Evolutionary conservation across 2,329 filamentous ascomycete genomes (phyloP).

Genomic region (Diaporthe eres): DNA sequence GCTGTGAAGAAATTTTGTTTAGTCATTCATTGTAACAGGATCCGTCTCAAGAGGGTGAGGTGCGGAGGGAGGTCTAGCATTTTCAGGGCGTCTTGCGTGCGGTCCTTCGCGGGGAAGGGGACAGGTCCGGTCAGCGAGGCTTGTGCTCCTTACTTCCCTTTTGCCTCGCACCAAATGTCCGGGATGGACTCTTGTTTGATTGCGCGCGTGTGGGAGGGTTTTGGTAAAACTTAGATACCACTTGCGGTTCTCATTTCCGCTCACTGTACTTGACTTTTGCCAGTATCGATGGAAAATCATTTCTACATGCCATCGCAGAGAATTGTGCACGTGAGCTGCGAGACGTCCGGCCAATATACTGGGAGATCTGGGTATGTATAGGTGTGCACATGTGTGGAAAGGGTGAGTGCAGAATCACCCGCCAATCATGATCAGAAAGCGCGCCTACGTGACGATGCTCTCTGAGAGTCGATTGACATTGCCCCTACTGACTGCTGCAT

Average conservation of each 20-base stretch:
- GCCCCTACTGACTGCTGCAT: neutral
- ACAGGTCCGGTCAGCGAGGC: neutral
- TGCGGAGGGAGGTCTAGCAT: slow-evolving; percentile 27
- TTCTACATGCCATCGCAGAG: neutral
- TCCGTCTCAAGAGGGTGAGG: neutral
- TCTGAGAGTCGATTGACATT: neutral
- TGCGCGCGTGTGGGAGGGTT: slow-evolving; percentile 8
- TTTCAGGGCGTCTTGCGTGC: slow-evolving; percentile 35
- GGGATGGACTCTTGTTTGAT: slow-evolving; percentile 21
- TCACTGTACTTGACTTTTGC: slow-evolving; percentile 31
- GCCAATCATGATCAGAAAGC: neutral
- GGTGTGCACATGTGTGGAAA: no score
- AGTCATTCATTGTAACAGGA: slow-evolving; percentile 12
- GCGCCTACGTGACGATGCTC: neutral
- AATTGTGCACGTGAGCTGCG: neutral
- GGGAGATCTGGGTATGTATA: no score
- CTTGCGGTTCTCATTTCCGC: slow-evolving; percentile 28
- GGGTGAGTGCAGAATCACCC: no score
- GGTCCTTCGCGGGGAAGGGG: slow-evolving; percentile 19
- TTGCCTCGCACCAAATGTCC: slow-evolving; percentile 1
- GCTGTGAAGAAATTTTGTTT: slow-evolving; percentile 22
- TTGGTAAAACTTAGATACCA: slow-evolving; percentile 36
- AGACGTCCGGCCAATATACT: neutral
- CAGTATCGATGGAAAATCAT: slow-evolving; percentile 16
- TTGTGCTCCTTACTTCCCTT: neutral